Evolutionary conservation across 2,329 filamentous ascomycete species (phyloP).

Genomic region (Magnaporthiopsis rhizophila): DNA sequence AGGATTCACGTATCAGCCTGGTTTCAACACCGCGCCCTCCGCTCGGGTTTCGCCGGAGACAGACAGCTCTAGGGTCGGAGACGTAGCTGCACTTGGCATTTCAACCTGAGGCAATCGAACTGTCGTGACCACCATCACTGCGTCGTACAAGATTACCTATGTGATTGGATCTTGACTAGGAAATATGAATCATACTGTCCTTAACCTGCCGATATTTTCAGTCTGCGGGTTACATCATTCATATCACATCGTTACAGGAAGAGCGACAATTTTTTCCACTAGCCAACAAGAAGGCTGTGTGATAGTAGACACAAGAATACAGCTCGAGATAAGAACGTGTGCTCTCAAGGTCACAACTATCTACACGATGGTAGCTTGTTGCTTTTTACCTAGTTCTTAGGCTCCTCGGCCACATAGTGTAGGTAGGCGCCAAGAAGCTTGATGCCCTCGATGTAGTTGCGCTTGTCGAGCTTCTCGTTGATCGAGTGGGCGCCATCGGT

Average conservation of each 20-base stretch:
- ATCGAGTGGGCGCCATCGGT: conserved; percentile 96
- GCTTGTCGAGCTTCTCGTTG: conserved; percentile 96
- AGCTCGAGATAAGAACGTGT: neutral
- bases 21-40: neutral
- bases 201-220: neutral
- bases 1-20: neutral
- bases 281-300: neutral
- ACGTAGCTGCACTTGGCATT: neutral
- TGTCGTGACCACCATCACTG: neutral
- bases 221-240: neutral
- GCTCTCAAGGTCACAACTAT: neutral
- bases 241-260: neutral
- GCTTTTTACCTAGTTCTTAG: conserved; percentile 28
- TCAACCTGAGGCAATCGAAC: neutral
- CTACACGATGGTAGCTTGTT: no score
- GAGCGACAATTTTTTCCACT: no score
- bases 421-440: conserved; percentile 93
- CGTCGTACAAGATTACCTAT: neutral
- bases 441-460: conserved; percentile 96
- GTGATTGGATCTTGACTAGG: neutral
- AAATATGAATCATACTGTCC: neutral
- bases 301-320: neutral
- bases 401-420: conserved; percentile 92
- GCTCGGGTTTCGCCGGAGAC: neutral
- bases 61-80: neutral